A percentile compares a stretch with the other conserved stretches of the same genome.
Conservation (phyloP, 2,329 filamentous ascomycete genomes). For the Diaporthe caulivora region DNA sequence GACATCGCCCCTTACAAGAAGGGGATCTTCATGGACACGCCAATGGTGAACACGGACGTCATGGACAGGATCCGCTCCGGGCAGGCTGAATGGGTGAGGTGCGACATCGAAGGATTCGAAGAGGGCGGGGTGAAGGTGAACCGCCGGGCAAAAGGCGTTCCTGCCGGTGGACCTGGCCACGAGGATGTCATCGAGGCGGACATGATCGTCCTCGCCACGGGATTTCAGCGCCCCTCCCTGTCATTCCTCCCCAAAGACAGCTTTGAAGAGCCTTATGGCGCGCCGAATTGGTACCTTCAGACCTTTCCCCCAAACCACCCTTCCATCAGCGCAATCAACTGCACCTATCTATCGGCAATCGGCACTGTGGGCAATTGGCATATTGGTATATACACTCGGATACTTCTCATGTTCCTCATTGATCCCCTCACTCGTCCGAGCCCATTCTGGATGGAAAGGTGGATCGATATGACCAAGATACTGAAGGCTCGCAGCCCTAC, state of each 20-base stretch:
- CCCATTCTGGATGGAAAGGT: constrained; percentile 82
- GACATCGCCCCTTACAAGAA: constrained; percentile 78
- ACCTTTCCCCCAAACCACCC: constrained; percentile 83
- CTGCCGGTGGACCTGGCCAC: constrained; percentile 79
- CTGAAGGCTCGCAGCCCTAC: constrained; percentile 79
- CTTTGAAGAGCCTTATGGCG: constrained; percentile 79
- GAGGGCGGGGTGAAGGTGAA: constrained; percentile 78
- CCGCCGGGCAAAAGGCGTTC: constrained; percentile 77
- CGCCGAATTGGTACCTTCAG: constrained; percentile 91
- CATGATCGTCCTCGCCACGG: constrained; percentile 86
- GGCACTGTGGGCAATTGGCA: constrained; percentile 89
- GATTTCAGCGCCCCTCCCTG: constrained; percentile 80
- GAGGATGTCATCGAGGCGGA: constrained; percentile 77
- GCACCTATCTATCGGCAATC: constrained; percentile 84
- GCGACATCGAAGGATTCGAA: constrained; percentile 78
- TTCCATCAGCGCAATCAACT: constrained; percentile 83
- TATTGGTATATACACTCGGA: constrained; percentile 89
- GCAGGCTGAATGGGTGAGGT: constrained; percentile 82
- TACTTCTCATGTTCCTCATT: constrained; percentile 86
- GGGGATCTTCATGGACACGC: constrained; percentile 85
- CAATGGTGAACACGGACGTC: constrained; percentile 88
- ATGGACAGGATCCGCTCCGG: constrained; percentile 80
- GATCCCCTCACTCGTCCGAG: constrained; percentile 82
- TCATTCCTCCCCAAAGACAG: constrained; percentile 79
- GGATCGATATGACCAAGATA: constrained; percentile 85